phyloP scores from a whole-genome alignment of 2,329 filamentous ascomycete genomes.

The Massarina eburnea region DNA sequence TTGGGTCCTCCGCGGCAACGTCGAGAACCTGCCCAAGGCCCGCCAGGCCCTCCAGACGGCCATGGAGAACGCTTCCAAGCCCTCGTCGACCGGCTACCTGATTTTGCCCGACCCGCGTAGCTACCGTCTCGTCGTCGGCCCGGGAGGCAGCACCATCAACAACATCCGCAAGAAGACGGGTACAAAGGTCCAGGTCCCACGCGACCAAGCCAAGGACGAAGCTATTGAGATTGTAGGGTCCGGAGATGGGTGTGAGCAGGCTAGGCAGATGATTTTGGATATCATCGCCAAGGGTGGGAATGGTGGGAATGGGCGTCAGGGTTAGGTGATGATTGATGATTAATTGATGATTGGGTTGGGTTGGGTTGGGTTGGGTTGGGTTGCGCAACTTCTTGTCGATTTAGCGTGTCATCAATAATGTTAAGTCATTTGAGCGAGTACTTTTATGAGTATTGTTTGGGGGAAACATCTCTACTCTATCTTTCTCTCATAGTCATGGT shows the following conservation, averaged over 20 bases:
- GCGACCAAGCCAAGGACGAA: slow-evolving; percentile 72
- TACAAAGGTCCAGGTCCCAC: slow-evolving; percentile 91
- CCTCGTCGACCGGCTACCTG: slow-evolving; percentile 78
- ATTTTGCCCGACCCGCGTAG: slow-evolving; percentile 85
- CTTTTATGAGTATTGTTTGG: too few relatives aligned
- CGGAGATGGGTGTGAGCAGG: slow-evolving; percentile 78
- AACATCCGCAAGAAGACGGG: slow-evolving; percentile 87
- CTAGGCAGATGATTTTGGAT: slow-evolving; percentile 84
- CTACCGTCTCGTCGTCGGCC: slow-evolving; percentile 86
- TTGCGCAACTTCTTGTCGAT: too few relatives aligned
- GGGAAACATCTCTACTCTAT: too few relatives aligned
- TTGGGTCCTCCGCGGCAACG: slow-evolving; percentile 81
- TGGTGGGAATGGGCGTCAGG: slow-evolving; percentile 12
- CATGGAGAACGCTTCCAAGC: slow-evolving; percentile 70
- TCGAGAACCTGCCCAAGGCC: slow-evolving; percentile 80
- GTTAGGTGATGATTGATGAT: background rate
- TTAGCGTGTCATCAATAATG: too few relatives aligned
- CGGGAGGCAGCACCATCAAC: slow-evolving; percentile 88
- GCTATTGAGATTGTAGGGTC: slow-evolving; percentile 88
- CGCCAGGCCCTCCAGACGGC: slow-evolving; percentile 73
- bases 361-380: too few relatives aligned
- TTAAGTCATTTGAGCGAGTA: too few relatives aligned
- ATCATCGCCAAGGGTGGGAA: slow-evolving; percentile 59
- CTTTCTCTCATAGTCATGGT: too few relatives aligned
- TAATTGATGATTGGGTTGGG: too few relatives aligned